Evolutionary conservation across 306 rosid genomes (phyloP).

Genomic region (Cucumis sativus): DNA sequence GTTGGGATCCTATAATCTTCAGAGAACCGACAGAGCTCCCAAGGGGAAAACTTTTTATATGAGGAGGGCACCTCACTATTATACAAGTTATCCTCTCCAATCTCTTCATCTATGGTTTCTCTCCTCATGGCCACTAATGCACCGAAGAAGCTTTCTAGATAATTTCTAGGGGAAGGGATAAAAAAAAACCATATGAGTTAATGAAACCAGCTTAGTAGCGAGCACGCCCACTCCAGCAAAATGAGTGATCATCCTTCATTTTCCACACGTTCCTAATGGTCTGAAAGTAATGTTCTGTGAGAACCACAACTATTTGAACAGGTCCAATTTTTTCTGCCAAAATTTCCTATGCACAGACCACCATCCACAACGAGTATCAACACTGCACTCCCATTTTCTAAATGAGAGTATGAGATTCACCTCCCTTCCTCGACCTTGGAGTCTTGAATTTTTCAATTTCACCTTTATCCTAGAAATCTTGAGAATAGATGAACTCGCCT

Average conservation of each 20-base stretch:
- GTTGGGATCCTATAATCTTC: background rate
- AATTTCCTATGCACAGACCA: background rate
- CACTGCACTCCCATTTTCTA: background rate
- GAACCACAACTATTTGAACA: background rate
- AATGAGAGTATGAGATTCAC: background rate
- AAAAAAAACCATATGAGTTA: background rate
- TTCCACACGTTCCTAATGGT: no score
- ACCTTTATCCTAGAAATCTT: background rate
- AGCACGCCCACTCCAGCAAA: background rate
- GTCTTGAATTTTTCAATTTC: background rate
- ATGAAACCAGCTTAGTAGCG: background rate
- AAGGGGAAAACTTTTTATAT: background rate
- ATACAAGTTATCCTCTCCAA: background rate
- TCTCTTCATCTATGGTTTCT: background rate
- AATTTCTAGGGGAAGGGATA: background rate
- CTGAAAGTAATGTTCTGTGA: background rate
- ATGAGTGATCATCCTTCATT: background rate
- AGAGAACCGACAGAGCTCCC: background rate
- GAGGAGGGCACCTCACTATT: background rate
- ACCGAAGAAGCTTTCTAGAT: background rate
- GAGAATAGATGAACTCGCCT: background rate
- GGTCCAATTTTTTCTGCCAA: background rate
- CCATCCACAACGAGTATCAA: background rate
- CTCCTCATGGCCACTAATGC: background rate
- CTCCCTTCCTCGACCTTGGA: background rate